Evolutionary conservation across 305 asterid genomes (phyloP).

Genomic region (Nicotiana rustica): DNA sequence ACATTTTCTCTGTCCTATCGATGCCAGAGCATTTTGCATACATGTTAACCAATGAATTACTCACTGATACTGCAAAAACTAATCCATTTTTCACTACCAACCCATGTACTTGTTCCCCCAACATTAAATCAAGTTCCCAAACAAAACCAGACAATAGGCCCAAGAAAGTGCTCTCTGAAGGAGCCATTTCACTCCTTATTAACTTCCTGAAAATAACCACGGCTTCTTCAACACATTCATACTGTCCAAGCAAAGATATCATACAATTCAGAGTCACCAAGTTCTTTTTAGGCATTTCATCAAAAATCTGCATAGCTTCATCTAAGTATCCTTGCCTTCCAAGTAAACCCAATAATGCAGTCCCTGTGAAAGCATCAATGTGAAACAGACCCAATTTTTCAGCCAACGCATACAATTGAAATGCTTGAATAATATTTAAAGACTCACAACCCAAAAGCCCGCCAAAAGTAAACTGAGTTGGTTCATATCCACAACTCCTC

Average conservation of each 20-base stretch:
- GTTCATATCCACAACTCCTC: conserved; percentile 54
- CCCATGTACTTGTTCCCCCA: conserved; percentile 62
- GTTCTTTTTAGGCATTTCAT: conserved; percentile 63
- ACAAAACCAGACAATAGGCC: conserved; percentile 50
- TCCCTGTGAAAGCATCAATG: conserved; percentile 61
- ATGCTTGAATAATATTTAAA: conserved; percentile 52
- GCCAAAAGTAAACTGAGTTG: conserved; percentile 60
- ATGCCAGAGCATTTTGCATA: conserved; percentile 47
- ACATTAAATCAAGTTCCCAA: conserved; percentile 37
- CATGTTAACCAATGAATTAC: conserved; percentile 58
- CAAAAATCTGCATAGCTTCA: conserved; percentile 58
- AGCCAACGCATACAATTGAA: conserved; percentile 60
- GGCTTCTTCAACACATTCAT: conserved; percentile 49
- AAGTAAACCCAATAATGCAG: conserved; percentile 66
- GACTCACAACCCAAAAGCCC: conserved; percentile 51
- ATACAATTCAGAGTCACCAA: conserved; percentile 64
- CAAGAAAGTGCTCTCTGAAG: conserved; percentile 54
- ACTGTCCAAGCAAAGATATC: conserved; percentile 56
- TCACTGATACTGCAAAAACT: conserved; percentile 43
- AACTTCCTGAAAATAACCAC: conserved; percentile 50
- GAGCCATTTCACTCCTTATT: conserved; percentile 37
- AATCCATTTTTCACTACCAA: conserved; percentile 56
- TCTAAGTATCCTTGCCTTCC: conserved; percentile 56
- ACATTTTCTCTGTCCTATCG: conserved; percentile 51
- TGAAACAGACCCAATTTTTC: conserved; percentile 53